Base-by-base conservation (phyloP, 441 rosid species). In the Pelargonium fulgidum region DNA sequence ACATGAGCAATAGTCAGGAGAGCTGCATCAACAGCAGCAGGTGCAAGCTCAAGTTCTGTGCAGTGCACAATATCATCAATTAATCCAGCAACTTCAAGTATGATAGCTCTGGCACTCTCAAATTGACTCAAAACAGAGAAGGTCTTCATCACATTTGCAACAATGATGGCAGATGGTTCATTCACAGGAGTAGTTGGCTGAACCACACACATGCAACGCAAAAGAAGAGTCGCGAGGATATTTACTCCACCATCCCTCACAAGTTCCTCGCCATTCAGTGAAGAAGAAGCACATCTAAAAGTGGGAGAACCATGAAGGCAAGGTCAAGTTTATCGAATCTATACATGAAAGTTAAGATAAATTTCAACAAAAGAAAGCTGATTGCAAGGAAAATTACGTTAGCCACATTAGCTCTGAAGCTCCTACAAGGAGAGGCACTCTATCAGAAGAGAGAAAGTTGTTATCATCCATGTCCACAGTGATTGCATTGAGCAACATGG, bases 381-480 rank as follows among this genome's bases (percentile, higher is more conserved):
- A 50, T 47, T 3, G 75, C 24, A 74, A 26, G 69, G 78, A 69
- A 6, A 69, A 67, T 70, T 87, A 96, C 99, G 98, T 91, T 72
- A 93, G 84, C 81, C 98, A 96, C 72, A 85, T 90, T 72, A 96
- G 98, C 86, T 93, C 97, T 63, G 99, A 96, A 64, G 99, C 98
- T 73, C 98, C 99, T 78, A 91, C 90, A 76, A 96, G 99, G 76
- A 93, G 91, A 77, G 96, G 97, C 10, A 94, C 84, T 83, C 97
- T 88, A 71, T 93, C 98, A 61, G 86, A 80, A 73, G 99, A 85
- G 56, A 96, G 87, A 82, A 96, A 93, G 83, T 91, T 96, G 89
- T 69, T 88, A 76, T 96, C 99, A 72, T 87, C 97, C 85, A 85
- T 77, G 78, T 91, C 94, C 73, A 96, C 98, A 65, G 94, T 88